phyloP scores from a whole-genome alignment of 2,329 filamentous ascomycete species.

The Phoma sp. region DNA sequence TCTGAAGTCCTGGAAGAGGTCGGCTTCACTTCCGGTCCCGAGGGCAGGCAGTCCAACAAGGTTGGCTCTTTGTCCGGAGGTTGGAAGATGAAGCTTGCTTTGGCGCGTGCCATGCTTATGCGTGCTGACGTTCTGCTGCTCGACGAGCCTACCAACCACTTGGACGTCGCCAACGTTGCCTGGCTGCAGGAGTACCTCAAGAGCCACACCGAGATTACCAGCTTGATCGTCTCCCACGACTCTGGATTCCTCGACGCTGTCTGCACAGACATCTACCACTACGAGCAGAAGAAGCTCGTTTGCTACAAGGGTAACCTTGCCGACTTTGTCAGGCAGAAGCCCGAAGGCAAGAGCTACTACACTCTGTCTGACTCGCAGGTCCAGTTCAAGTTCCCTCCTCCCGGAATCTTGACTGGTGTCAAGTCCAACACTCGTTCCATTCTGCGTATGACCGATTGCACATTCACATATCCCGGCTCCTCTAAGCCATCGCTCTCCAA shows the following conservation, averaged over 20 bases:
- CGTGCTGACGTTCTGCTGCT: conserved; percentile 94
- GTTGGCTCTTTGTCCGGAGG: conserved; percentile 96
- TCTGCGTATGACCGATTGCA: conserved; percentile 90
- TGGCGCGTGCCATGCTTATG: conserved; percentile 96
- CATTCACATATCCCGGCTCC: conserved; percentile 91
- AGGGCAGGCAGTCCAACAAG: conserved; percentile 85
- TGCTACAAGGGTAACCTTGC: conserved; percentile 84
- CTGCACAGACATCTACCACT: conserved; percentile 98
- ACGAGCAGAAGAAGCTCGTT: conserved; percentile 94
- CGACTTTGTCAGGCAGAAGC: conserved; percentile 84
- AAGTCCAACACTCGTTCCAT: conserved; percentile 95
- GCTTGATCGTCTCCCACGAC: conserved; percentile 97
- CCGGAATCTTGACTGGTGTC: conserved; percentile 91
- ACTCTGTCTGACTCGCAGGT: conserved; percentile 86
- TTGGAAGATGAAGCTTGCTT: conserved; percentile 99
- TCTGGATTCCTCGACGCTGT: conserved; percentile 96
- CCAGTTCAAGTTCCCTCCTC: conserved; percentile 97
- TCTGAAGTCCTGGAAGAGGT: conserved; percentile 85
- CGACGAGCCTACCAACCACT: conserved; percentile 98
- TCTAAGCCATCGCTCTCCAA: conserved; percentile 86
- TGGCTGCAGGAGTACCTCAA: conserved; percentile 97
- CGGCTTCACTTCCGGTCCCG: conserved; percentile 88
- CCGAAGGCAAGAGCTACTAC: conserved; percentile 98
- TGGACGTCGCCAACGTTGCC: conserved; percentile 94
- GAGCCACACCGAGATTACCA: conserved; percentile 94